phyloP scores from a whole-genome alignment of 805 yeast genomes.

The Nakazawaea molendinolei region DNA sequence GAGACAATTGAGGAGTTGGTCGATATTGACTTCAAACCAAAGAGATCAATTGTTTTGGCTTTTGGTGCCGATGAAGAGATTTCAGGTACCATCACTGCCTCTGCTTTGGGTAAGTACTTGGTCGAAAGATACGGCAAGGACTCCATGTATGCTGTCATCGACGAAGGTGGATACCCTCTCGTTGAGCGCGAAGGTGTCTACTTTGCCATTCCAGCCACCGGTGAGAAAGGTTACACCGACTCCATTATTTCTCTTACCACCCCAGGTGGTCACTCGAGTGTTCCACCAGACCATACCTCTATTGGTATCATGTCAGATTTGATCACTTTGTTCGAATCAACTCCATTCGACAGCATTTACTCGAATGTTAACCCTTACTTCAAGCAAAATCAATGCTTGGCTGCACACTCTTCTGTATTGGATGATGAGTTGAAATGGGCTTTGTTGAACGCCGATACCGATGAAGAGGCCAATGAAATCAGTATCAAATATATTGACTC shows the following conservation, averaged over 20 bases:
- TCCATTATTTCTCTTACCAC: conserved; percentile 42
- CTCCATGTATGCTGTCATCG: conserved; percentile 54
- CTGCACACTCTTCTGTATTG: conserved; percentile 36
- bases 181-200: conserved; percentile 36
- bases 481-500: conserved; percentile 25
- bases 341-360: conserved; percentile 44
- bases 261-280: conserved; percentile 79
- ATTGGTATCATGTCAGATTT: conserved; percentile 65
- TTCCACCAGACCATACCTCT: conserved; percentile 73
- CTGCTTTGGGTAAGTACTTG: conserved; percentile 34
- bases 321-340: conserved; percentile 43
- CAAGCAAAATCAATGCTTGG: conserved; percentile 57
- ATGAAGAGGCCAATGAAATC: conserved; percentile 26
- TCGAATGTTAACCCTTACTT: conserved; percentile 51
- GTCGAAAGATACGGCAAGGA: conserved; percentile 49
- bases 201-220: conserved; percentile 49
- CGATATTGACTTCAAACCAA: conserved; percentile 44
- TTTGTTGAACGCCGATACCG: conserved; percentile 30
- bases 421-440: conserved; percentile 21
- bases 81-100: conserved; percentile 56
- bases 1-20: conserved; percentile 57
- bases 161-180: conserved; percentile 54
- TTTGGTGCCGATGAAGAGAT: conserved; percentile 79
- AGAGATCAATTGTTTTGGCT: conserved; percentile 53
- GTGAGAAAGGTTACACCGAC: conserved; percentile 51